These are phyloP conservation scores for Trichaptum fuscoviolaceum DNA, from an alignment of 768 basidiomycete species.

Conservation along the genomic window DNA sequence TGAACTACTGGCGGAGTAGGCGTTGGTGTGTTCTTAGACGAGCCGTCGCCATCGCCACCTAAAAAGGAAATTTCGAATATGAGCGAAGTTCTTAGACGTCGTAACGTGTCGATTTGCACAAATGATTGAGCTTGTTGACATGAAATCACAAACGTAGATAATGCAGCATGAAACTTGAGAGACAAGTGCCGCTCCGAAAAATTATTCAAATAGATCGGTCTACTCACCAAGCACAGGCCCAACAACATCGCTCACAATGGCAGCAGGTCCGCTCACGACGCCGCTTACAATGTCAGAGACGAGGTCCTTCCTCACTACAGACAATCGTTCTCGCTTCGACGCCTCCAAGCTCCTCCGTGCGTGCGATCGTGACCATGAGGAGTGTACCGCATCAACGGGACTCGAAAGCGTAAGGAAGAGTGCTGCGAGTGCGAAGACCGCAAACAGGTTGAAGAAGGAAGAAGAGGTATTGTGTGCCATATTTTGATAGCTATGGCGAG, in stretches of 20 bases:
- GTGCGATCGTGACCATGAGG: constrained; percentile 31
- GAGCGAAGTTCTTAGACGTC: neutral
- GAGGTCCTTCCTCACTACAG: constrained; percentile 10
- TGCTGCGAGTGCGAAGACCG: constrained; percentile 24
- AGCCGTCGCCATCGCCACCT: constrained; percentile 1
- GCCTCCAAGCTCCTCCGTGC: constrained; percentile 26
- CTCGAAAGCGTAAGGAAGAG: constrained; percentile 16
- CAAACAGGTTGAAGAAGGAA: constrained; percentile 16
- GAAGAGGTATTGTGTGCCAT: constrained; percentile 23
- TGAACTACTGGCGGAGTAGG: neutral
- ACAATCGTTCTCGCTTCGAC: constrained; percentile 19
- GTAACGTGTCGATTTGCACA: too few species aligned
- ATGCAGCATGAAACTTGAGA: neutral
- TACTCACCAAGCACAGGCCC: neutral
- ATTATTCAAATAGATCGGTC: neutral
- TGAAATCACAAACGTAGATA: neutral
- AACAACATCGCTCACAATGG: neutral
- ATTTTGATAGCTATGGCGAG: neutral
- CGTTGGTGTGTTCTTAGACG: neutral
- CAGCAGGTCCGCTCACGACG: neutral
- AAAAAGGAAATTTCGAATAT: neutral
- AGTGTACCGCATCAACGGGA: constrained; percentile 32
- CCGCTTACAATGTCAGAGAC: constrained; percentile 14
- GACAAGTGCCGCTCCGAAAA: neutral
- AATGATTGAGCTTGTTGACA: too few species aligned